phyloP scores from a whole-genome alignment of 192 early-diverging fungal genomes.

The Haplosporangium gracile region DNA sequence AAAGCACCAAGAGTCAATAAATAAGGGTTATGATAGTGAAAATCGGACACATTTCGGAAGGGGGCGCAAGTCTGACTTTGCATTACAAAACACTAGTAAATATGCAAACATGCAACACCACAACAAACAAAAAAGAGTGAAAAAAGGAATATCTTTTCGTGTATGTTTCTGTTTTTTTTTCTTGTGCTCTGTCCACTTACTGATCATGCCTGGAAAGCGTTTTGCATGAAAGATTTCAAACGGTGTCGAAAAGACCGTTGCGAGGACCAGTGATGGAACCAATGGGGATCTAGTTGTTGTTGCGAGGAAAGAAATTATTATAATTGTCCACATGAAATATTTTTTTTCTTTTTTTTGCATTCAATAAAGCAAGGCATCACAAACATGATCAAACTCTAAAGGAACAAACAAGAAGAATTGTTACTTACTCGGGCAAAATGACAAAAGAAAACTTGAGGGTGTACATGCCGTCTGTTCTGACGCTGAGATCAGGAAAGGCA shows the following conservation, averaged over 20 bases:
- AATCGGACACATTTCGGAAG: neutral
- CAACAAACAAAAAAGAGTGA: neutral
- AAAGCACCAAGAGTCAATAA: neutral
- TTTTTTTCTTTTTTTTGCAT: neutral
- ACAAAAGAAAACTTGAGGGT: constrained; percentile 75
- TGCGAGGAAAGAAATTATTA: neutral
- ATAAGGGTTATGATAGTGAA: neutral
- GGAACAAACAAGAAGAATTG: neutral
- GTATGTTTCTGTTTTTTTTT: neutral
- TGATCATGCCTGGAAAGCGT: constrained; percentile 81
- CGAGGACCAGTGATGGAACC: constrained; percentile 25
- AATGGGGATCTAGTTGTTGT: constrained; percentile 5
- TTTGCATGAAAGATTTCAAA: constrained; percentile 82
- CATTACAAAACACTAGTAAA: too few species aligned
- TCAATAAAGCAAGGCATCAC: neutral
- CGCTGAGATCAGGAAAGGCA: constrained; percentile 82
- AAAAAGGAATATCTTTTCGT: neutral
- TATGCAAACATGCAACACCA: neutral
- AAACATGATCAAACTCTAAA: too few species aligned
- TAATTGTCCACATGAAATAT: constrained; percentile 10
- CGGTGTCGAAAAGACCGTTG: constrained; percentile 66
- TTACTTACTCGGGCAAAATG: constrained; percentile 30
- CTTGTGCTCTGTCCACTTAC: constrained; percentile 26
- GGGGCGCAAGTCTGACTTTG: too few species aligned
- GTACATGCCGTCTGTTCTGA: constrained; percentile 80